These are phyloP conservation scores for Boletus rex-veris DNA, from an alignment of 768 basidiomycete genomes.

Conservation along the genomic window DNA sequence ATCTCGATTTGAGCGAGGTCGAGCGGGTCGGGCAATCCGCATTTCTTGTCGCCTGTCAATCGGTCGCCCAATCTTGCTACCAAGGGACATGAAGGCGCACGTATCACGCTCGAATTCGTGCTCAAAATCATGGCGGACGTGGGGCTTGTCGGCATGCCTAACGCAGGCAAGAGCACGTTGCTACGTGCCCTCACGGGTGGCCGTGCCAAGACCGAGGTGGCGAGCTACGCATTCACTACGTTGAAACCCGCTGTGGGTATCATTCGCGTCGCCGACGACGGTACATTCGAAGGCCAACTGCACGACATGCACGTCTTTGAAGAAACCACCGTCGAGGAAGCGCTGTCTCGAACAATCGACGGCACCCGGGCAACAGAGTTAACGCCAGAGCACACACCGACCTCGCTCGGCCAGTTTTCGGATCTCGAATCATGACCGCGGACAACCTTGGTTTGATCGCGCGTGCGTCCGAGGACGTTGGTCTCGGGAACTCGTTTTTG, in stretches of 20 bases:
- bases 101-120: constrained; percentile 80
- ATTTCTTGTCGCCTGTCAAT: constrained; percentile 64
- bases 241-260: constrained; percentile 92
- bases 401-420: constrained; percentile 43
- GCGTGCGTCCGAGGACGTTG: constrained; percentile 82
- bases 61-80: constrained; percentile 87
- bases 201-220: constrained; percentile 78
- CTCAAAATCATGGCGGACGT: constrained; percentile 92
- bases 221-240: constrained; percentile 94
- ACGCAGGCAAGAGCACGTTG: constrained; percentile 90
- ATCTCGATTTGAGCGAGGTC: constrained; percentile 60
- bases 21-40: constrained; percentile 82
- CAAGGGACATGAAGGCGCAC: constrained; percentile 66
- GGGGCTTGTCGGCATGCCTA: constrained; percentile 95
- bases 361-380: background rate
- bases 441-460: constrained; percentile 95
- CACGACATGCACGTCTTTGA: constrained; percentile 53
- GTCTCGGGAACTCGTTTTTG: constrained; percentile 91
- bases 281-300: constrained; percentile 63
- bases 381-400: background rate
- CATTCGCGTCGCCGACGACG: constrained; percentile 78
- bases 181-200: constrained; percentile 89
- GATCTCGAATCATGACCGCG: constrained; percentile 83
- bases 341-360: constrained; percentile 37
- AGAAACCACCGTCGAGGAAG: constrained; percentile 59